Base-by-base conservation (phyloP, 2,329 filamentous ascomycete species). In the Verticillium alfalfae region DNA sequence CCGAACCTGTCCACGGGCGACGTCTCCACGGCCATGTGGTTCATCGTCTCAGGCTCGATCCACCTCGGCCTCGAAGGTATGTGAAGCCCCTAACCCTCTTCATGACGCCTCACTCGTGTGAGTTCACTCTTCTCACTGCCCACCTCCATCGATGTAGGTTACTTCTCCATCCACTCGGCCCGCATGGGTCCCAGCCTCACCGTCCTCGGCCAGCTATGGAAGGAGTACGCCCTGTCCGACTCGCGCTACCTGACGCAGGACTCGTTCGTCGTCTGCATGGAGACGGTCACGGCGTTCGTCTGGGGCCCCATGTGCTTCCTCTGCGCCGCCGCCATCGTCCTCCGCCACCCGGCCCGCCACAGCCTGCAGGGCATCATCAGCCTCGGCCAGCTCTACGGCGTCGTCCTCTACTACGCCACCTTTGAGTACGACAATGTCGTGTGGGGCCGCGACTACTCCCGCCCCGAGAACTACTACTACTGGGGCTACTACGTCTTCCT, bases 1-100 rank as follows among this genome's bases (percentile, higher is more conserved):
- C 84, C 86, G 2, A 77, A 73, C 10, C 70, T 92, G 59, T 76
- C 78, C 38, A 73, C 68, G 8, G 72, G 71, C 34, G 89, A 92
- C 66, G 79, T 86, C 56, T 67, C 82, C 13, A 84, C 83, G 5
- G 84, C 89, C 26, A 75, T 92, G 75, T 94, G 91, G 91, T 93
- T 93, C 72, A 82, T 88, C 26, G 79, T 94, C 15, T 91, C 89
- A 81, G 84, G 77, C 72, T 83, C 66, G 64, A 79, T 79, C 63
- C 77, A 79, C 64, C 59, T 77, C 26, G 73, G 78, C 65, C 75
- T 81, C 45, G 78, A 81, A 67, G 76, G 74, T 75, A 65, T 37
- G 61, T 4, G 1, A 4, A 6, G 7, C 12, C 34, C 8, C 22
- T 22, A 22, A 22, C 10, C 2, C n/a, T 0, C 34, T 8, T 36